Evolutionary conservation across 495 filamentous ascomycete genomes (phyloP).

Genomic region (Chaetomium fimeti): DNA sequence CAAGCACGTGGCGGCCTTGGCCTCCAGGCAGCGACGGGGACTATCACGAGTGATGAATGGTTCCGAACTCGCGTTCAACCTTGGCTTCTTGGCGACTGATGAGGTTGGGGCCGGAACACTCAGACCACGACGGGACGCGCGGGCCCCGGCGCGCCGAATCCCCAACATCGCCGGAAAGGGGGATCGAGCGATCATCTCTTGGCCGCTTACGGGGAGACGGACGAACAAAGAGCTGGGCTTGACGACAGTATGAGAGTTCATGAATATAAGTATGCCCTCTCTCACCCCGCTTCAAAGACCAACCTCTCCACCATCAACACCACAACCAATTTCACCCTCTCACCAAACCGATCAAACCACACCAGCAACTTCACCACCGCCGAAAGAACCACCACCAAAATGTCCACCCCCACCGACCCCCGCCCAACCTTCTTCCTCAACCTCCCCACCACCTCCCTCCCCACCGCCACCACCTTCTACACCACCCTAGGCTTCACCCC

Average conservation of each 20-base stretch:
- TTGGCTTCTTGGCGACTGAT: background rate
- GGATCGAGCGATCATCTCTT: no score
- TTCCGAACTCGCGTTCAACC: background rate
- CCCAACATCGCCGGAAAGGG: no score
- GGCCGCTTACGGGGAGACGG: no score
- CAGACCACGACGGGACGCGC: no score
- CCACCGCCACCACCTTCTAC: slow-evolving; percentile 21
- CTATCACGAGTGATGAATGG: background rate
- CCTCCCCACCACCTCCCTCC: slow-evolving; percentile 22
- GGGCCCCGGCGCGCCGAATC: no score
- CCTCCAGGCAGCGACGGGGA: slow-evolving; percentile 16
- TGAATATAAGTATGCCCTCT: background rate
- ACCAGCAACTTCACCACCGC: background rate
- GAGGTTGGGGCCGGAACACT: no score
- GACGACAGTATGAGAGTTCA: no score
- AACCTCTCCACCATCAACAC: background rate
- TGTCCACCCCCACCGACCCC: slow-evolving; percentile 3
- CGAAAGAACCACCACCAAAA: slow-evolving; percentile 7
- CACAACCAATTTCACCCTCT: background rate
- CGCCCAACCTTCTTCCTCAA: slow-evolving; percentile 27
- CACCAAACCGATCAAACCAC: background rate
- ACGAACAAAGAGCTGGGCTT: no score
- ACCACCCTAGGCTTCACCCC: slow-evolving; percentile 22
- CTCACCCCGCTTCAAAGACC: background rate
- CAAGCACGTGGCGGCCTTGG: slow-evolving; percentile 3